Conservation (phyloP, 495 filamentous ascomycete genomes). For the Aspergillus incahuasiensis region DNA sequence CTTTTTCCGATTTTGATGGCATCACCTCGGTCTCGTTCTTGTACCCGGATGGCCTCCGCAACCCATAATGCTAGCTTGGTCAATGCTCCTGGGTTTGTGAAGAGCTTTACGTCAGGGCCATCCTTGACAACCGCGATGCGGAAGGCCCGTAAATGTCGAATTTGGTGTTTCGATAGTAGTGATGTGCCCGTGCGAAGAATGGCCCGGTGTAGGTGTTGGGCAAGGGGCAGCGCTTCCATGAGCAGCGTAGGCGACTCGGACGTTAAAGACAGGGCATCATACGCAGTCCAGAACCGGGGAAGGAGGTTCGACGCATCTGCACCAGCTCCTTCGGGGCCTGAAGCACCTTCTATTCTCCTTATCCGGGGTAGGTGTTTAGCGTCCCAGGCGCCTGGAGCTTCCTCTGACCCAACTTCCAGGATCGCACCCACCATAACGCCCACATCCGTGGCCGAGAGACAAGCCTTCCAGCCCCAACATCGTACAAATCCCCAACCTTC, state of each 20-base stretch:
- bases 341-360: constrained; percentile 31
- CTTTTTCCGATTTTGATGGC: constrained; percentile 59
- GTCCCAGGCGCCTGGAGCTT: constrained; percentile 35
- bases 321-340: constrained; percentile 27
- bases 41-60: constrained; percentile 84
- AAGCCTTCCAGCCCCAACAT: constrained; percentile 97
- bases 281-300: constrained; percentile 84
- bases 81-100: constrained; percentile 85
- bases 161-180: constrained; percentile 87
- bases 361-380: constrained; percentile 26
- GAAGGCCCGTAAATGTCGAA: constrained; percentile 84
- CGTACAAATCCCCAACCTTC: constrained; percentile 96
- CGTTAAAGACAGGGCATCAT: constrained; percentile 66
- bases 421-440: constrained; percentile 86
- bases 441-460: constrained; percentile 85
- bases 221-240: constrained; percentile 74
- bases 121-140: constrained; percentile 95
- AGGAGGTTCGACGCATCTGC: constrained; percentile 38
- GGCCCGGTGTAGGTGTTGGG: constrained; percentile 83
- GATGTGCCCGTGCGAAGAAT: constrained; percentile 92
- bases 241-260: constrained; percentile 41
- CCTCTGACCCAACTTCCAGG: constrained; percentile 72
- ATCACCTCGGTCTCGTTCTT: constrained; percentile 74
- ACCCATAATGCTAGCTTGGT: constrained; percentile 93
- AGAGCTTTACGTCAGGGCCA: constrained; percentile 81